Evolutionary conservation across 345 rosid species (phyloP).

Genomic region (Rhodomyrtus tomentosa): DNA sequence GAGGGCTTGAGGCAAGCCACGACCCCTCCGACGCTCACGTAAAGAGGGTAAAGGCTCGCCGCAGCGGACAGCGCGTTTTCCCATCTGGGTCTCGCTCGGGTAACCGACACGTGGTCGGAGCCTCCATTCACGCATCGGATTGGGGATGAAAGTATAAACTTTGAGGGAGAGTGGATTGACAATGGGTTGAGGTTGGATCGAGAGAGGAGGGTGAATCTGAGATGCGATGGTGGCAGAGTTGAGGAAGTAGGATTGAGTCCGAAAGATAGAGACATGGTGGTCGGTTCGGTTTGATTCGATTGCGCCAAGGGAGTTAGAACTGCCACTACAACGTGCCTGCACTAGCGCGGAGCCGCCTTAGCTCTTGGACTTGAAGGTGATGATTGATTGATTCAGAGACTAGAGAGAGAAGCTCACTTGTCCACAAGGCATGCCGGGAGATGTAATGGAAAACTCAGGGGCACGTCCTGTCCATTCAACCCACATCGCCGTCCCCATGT

Average conservation of each 20-base stretch:
- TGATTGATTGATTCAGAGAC: background rate
- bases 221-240: conserved; percentile 1
- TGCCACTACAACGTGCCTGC: background rate
- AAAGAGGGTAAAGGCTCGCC: conserved; percentile 55
- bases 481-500: background rate
- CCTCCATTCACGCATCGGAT: conserved; percentile 10
- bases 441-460: background rate
- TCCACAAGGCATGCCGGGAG: background rate
- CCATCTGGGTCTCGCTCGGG: conserved; percentile 28
- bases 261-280: conserved; percentile 22
- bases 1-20: conserved; percentile 55
- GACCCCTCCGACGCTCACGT: conserved; percentile 42
- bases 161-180: background rate
- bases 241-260: conserved; percentile 1
- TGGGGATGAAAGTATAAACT: background rate
- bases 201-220: background rate
- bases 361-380: background rate
- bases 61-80: conserved; percentile 31
- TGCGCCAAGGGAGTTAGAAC: background rate
- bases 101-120: background rate
- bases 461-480: background rate
- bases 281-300: background rate
- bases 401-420: background rate
- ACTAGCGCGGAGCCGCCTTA: background rate
- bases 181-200: background rate